Evolutionary conservation across 768 basidiomycete species (phyloP).

Genomic region (Naganishia onofrii): DNA sequence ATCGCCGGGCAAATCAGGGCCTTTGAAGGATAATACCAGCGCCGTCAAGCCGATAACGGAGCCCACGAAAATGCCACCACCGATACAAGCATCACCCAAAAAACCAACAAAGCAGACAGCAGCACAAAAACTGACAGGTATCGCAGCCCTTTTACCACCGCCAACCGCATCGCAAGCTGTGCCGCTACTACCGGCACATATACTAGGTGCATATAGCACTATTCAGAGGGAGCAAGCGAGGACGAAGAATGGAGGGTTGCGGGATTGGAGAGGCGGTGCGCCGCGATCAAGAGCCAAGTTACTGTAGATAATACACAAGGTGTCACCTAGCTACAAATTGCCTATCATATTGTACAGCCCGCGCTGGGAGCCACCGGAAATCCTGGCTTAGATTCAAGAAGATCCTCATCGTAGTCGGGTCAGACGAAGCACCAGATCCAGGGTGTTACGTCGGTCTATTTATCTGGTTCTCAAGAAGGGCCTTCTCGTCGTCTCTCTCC

Average conservation of each 20-base stretch:
- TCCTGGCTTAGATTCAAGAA: not conserved
- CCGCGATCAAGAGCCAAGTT: slow-evolving; percentile 24
- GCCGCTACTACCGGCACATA: slow-evolving; percentile 25
- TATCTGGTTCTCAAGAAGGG: too few species aligned
- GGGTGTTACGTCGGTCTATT: too few species aligned
- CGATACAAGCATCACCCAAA: slow-evolving; percentile 8
- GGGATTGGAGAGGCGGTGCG: slow-evolving; percentile 27
- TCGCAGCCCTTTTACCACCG: slow-evolving; percentile 3
- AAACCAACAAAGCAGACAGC: slow-evolving; percentile 12
- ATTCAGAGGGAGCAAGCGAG: slow-evolving; percentile 23
- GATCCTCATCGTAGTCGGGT: too few species aligned
- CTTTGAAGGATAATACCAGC: not conserved
- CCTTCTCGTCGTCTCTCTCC: too few species aligned
- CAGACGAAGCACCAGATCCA: too few species aligned
- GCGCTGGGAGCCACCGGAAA: not conserved
- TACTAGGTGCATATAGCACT: slow-evolving; percentile 25
- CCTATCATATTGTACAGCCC: not conserved
- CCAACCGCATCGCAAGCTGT: slow-evolving; percentile 22
- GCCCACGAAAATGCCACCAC: not conserved
- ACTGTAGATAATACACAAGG: not conserved
- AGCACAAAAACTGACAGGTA: slow-evolving; percentile 3
- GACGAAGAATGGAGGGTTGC: slow-evolving; percentile 25
- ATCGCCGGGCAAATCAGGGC: not conserved
- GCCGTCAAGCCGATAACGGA: not conserved
- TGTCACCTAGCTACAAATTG: not conserved